phyloP scores from a whole-genome alignment of 2,329 filamentous ascomycete species.

The Aureobasidium leucospermi region DNA sequence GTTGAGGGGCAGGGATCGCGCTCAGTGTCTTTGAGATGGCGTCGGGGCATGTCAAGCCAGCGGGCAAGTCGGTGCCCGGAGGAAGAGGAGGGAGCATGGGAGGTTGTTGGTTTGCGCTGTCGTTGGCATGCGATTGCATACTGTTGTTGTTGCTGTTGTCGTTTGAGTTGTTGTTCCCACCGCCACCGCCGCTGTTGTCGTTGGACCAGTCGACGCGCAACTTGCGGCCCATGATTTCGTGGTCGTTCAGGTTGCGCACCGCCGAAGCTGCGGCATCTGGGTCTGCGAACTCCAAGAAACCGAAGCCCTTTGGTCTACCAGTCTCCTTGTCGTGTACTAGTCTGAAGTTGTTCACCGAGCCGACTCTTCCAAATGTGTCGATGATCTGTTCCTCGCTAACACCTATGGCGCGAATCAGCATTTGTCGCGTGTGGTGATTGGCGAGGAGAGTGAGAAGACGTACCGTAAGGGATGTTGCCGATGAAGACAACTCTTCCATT shows the following conservation, averaged over 20 bases:
- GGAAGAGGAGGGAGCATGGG: slow-evolving; percentile 70
- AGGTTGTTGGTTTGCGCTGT: slow-evolving; percentile 41
- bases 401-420: slow-evolving; percentile 44
- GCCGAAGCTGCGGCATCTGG: slow-evolving; percentile 87
- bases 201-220: slow-evolving; percentile 94
- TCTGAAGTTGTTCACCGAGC: slow-evolving; percentile 84
- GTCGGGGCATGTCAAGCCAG: slow-evolving; percentile 76
- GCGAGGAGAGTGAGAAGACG: slow-evolving; percentile 16
- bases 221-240: slow-evolving; percentile 91
- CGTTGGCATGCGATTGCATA: slow-evolving; percentile 19
- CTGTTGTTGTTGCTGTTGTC: slow-evolving; percentile 12
- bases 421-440: background rate
- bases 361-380: slow-evolving; percentile 84
- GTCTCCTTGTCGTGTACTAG: slow-evolving; percentile 95
- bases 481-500: slow-evolving; percentile 76
- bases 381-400: slow-evolving; percentile 94
- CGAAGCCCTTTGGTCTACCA: slow-evolving; percentile 89
- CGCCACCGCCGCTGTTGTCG: slow-evolving; percentile 64
- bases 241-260: slow-evolving; percentile 89
- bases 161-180: slow-evolving; percentile 22
- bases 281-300: slow-evolving; percentile 92
- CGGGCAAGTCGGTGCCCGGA: slow-evolving; percentile 73
- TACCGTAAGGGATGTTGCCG: slow-evolving; percentile 78
- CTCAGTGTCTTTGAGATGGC: slow-evolving; percentile 87
- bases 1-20: slow-evolving; percentile 76